Base-by-base conservation (phyloP, 139 green algal genomes). In the Coelastrella sp. region DNA sequence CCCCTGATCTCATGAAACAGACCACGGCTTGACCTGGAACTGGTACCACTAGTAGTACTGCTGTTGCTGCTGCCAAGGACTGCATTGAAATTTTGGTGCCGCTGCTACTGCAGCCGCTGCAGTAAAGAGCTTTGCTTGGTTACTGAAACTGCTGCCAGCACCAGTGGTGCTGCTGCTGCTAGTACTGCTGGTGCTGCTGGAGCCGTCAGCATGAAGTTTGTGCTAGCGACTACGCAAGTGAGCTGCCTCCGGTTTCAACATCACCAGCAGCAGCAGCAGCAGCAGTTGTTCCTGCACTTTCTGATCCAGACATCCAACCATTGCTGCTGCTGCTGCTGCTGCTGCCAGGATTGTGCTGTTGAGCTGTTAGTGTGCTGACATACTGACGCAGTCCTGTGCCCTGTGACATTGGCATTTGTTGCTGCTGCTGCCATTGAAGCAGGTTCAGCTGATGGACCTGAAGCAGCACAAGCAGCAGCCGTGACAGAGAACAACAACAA, bases 21-120 rank as follows among this genome's bases (percentile, higher is more conserved):
- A 75, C 59, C 8, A 6, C 60, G 74, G n/a, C 14, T 58, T 22
- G 3, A 24, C n/a, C n/a, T n/a, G n/a, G n/a, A n/a, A n/a, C n/a
- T n/a, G n/a, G n/a, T n/a, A n/a, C 27, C 76, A 82, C 14, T 63
- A 59, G 22, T 75, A 25, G n/a, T 60, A n/a, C n/a, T 74, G 59
- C 59, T 73, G 78, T 19, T 84, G 78, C 78, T 68, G 78, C 78
- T 68, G 57, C 7, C 17, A 56, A 24, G 19, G 27, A 7, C 9
- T 65, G 56, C 35, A 60, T 7, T 17, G 5, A 17, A 22, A 14
- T n/a, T n/a, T 14, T 70, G 57, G 57, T 86, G 81, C 81, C 74
- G 20, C 81, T 57, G 11, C 60, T 74, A 25, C 81, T 86, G 59
- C 59, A 86, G 59, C 59, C 81, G 49, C 59, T 86, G 81, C 81